Conservation (phyloP, 2,329 filamentous ascomycete species). For the Cadophora gregata region DNA sequence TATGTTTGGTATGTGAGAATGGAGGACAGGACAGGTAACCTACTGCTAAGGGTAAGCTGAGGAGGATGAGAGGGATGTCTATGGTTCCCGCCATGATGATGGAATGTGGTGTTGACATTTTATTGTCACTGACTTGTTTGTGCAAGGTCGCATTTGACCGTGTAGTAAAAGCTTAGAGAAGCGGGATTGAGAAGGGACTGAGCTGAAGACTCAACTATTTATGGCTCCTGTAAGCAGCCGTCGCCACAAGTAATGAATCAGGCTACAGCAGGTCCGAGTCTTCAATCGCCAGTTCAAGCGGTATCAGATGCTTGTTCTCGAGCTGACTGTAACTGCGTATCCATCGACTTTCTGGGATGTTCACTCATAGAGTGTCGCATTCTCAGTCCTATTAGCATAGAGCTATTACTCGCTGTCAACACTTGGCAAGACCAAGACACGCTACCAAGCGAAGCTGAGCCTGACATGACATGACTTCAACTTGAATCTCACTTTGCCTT, state of each 20-base stretch:
- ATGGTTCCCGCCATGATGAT: neutral
- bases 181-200: too few relatives aligned
- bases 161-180: too few relatives aligned
- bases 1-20: neutral
- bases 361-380: neutral
- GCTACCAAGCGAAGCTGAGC: neutral
- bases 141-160: too few relatives aligned
- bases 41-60: slow-evolving; percentile 3
- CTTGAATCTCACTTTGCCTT: neutral
- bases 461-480: neutral
- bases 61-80: neutral
- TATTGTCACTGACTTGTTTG: neutral
- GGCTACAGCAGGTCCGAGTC: neutral
- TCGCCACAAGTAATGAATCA: too few relatives aligned
- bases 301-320: neutral
- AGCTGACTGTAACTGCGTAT: neutral
- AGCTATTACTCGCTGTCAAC: neutral
- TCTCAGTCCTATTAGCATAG: neutral
- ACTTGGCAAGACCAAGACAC: neutral
- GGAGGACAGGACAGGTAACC: neutral
- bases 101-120: neutral
- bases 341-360: neutral
- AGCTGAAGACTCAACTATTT: too few relatives aligned
- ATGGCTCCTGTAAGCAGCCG: too few relatives aligned
- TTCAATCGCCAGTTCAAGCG: too few relatives aligned